phyloP scores from a whole-genome alignment of 768 basidiomycete species.

The Mrakia gelida region DNA sequence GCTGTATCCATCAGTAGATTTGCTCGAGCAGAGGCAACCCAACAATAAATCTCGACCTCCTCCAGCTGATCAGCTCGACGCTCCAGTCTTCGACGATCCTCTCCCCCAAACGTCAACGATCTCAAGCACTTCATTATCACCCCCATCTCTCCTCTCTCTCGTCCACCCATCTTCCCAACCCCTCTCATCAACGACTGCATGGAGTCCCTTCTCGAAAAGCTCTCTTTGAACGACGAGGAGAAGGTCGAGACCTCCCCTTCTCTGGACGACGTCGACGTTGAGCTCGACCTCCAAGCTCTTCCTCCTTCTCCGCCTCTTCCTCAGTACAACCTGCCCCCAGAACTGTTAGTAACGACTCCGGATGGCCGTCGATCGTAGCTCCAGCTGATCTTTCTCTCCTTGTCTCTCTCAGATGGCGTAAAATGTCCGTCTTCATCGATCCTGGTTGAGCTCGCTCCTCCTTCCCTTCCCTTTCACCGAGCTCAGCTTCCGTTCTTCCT shows the following conservation, averaged over 20 bases:
- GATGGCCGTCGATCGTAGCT: not conserved
- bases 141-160: too few species aligned
- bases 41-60: too few species aligned
- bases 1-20: too few species aligned
- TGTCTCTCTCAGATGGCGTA: slow-evolving; percentile 10
- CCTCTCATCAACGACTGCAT: not conserved
- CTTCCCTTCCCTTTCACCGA: not conserved
- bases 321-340: not conserved
- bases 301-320: not conserved
- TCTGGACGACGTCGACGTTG: not conserved
- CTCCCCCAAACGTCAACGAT: too few species aligned
- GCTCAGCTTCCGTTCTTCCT: not conserved
- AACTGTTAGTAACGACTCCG: not conserved
- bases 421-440: slow-evolving; percentile 4
- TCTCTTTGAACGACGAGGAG: not conserved
- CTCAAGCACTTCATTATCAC: too few species aligned
- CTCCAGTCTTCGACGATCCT: too few species aligned
- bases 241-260: not conserved
- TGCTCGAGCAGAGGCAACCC: too few species aligned
- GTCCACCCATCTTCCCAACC: not conserved
- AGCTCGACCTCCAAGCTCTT: not conserved
- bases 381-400: not conserved
- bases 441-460: not conserved
- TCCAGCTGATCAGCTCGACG: too few species aligned
- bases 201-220: not conserved